These are phyloP conservation scores for Penicillium nordicum DNA, from an alignment of 2,329 filamentous ascomycete genomes.

Conservation along the genomic window DNA sequence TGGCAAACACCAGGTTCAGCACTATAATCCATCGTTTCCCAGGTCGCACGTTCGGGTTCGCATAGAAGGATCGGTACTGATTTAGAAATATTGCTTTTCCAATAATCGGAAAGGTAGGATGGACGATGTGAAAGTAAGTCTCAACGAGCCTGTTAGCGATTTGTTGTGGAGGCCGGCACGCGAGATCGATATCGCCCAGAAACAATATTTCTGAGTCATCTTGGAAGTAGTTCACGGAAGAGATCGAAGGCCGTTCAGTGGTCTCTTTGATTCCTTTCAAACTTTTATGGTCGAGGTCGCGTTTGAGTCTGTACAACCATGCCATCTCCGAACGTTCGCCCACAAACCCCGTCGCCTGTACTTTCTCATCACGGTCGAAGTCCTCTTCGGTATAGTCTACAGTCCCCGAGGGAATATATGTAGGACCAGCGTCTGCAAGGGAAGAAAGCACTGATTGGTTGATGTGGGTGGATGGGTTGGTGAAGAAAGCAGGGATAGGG, in stretches of 20 bases:
- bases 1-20: constrained; percentile 46
- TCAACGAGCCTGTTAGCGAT: constrained; percentile 41
- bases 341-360: constrained; percentile 41
- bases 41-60: constrained; percentile 30
- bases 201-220: constrained; percentile 38
- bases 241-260: constrained; percentile 27
- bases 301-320: constrained; percentile 44
- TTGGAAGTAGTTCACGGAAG: constrained; percentile 39
- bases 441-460: background rate
- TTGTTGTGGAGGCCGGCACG: constrained; percentile 35
- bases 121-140: constrained; percentile 39
- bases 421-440: constrained; percentile 10
- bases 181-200: constrained; percentile 36
- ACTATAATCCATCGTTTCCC: constrained; percentile 43
- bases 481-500: constrained; percentile 7
- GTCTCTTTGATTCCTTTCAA: constrained; percentile 16
- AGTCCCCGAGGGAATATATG: constrained; percentile 32
- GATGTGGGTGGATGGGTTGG: background rate
- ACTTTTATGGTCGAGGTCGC: constrained; percentile 30
- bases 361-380: constrained; percentile 40
- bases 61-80: constrained; percentile 40
- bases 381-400: constrained; percentile 45
- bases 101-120: constrained; percentile 44
- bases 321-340: constrained; percentile 46
- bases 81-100: constrained; percentile 38